phyloP scores from a whole-genome alignment of 75 land plant genomes.

The Ceratopteris richardii region DNA sequence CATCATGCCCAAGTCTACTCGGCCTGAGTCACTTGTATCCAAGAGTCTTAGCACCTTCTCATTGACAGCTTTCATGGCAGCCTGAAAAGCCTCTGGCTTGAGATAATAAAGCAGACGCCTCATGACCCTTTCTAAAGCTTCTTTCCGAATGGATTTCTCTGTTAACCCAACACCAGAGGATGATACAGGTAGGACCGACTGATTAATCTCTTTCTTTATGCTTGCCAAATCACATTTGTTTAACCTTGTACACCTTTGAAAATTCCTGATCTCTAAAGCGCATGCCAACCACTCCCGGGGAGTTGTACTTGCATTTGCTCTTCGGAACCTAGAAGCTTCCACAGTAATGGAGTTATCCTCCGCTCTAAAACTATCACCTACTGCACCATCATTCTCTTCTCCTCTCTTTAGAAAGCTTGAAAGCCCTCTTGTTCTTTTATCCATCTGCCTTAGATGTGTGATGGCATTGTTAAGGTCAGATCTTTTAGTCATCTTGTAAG shows the following conservation, averaged over 20 bases:
- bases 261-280: slow-evolving; percentile 70
- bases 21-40: slow-evolving; percentile 42
- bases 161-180: slow-evolving; percentile 49
- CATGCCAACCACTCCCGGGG: slow-evolving; percentile 46
- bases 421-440: slow-evolving; percentile 35
- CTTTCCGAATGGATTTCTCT: slow-evolving; percentile 73
- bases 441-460: slow-evolving; percentile 65
- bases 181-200: slow-evolving; percentile 41
- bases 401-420: slow-evolving; percentile 20
- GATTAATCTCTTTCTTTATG: slow-evolving; percentile 47
- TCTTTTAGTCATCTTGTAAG: slow-evolving; percentile 89
- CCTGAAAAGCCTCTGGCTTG: slow-evolving; percentile 80
- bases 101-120: slow-evolving; percentile 53
- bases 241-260: slow-evolving; percentile 74
- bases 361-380: slow-evolving; percentile 15
- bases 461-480: slow-evolving; percentile 86
- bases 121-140: slow-evolving; percentile 61
- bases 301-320: slow-evolving; percentile 52
- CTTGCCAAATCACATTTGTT: slow-evolving; percentile 48
- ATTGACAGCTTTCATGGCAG: slow-evolving; percentile 75
- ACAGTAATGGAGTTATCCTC: slow-evolving; percentile 21
- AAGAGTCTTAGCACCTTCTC: slow-evolving; percentile 61
- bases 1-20: slow-evolving; percentile 87
- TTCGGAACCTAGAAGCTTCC: slow-evolving; percentile 54
- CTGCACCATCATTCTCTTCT: slow-evolving; percentile 18